These are phyloP conservation scores for Nymphaea colorata DNA, from an alignment of 164 flowering plant species.

Conservation along the genomic window DNA sequence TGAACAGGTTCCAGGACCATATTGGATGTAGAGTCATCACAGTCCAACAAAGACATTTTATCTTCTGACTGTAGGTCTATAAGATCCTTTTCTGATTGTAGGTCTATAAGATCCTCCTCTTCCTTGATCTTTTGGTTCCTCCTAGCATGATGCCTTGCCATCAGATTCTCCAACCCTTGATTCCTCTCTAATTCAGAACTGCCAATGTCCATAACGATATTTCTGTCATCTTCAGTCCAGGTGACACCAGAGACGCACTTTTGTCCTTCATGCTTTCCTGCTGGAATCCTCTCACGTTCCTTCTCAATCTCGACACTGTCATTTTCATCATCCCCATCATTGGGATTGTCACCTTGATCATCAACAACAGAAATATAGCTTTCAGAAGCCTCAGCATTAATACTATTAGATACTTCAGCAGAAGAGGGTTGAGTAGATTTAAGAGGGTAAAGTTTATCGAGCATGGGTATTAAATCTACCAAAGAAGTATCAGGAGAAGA, in stretches of 20 bases:
- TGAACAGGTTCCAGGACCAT: constrained; percentile 11
- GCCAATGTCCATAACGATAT: constrained; percentile 81
- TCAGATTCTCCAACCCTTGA: constrained; percentile 68
- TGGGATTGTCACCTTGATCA: constrained; percentile 26
- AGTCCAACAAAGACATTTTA: neutral
- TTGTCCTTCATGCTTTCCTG: constrained; percentile 31
- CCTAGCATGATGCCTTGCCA: constrained; percentile 64
- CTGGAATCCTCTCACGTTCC: constrained; percentile 27
- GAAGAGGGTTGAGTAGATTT: constrained; percentile 39
- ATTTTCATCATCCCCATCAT: constrained; percentile 30
- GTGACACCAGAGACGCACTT: constrained; percentile 43
- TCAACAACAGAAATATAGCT: constrained; percentile 24
- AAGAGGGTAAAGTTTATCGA: constrained; percentile 91
- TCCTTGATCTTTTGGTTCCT: constrained; percentile 35
- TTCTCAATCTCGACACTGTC: constrained; percentile 32
- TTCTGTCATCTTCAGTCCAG: constrained; percentile 91
- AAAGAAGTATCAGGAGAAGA: constrained; percentile 93
- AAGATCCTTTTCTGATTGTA: constrained; percentile 32
- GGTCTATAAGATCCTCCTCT: constrained; percentile 76
- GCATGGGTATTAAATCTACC: constrained; percentile 87
- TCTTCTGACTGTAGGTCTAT: constrained; percentile 34
- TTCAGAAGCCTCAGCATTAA: constrained; percentile 18
- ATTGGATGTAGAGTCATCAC: neutral
- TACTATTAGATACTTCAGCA: constrained; percentile 24
- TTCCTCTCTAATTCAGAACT: constrained; percentile 77